These are phyloP conservation scores for Furcasterigmium sp. DNA, from an alignment of 2,329 filamentous ascomycete genomes.

Conservation along the genomic window DNA sequence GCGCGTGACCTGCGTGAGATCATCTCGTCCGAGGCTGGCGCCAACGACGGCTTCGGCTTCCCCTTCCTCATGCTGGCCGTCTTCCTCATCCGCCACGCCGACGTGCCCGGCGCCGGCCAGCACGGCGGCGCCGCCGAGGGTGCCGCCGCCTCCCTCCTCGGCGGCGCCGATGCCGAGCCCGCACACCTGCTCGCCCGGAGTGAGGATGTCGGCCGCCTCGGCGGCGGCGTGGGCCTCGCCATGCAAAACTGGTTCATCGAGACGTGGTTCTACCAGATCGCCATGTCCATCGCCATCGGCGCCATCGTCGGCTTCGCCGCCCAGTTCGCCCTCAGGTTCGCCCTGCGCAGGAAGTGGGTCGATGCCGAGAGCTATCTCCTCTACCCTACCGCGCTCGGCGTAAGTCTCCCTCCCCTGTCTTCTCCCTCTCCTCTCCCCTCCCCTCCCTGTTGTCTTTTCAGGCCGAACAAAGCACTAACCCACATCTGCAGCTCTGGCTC, in stretches of 20 bases:
- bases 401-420: slow-evolving; percentile 12
- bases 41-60: slow-evolving; percentile 55
- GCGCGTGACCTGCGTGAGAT: slow-evolving; percentile 50
- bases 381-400: slow-evolving; percentile 42
- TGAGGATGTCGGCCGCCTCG: slow-evolving; percentile 40
- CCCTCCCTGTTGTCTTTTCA: too few species aligned
- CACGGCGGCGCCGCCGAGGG: neutral
- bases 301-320: slow-evolving; percentile 22
- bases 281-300: slow-evolving; percentile 36
- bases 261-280: slow-evolving; percentile 40
- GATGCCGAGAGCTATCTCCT: slow-evolving; percentile 48
- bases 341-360: slow-evolving; percentile 43
- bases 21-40: slow-evolving; percentile 56
- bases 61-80: slow-evolving; percentile 41
- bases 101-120: slow-evolving; percentile 19
- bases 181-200: neutral
- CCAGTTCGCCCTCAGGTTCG: slow-evolving; percentile 35
- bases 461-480: neutral
- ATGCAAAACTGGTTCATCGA: slow-evolving; percentile 39
- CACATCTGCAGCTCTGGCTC: slow-evolving; percentile 36
- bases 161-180: slow-evolving; percentile 24
- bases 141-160: slow-evolving; percentile 8
- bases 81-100: slow-evolving; percentile 37
- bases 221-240: slow-evolving; percentile 41
- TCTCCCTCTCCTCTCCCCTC: too few species aligned